A percentile compares a stretch with the other conserved stretches of the same genome.
Conservation (phyloP, 192 early-diverging fungal genomes). For the Backusella westeae region DNA sequence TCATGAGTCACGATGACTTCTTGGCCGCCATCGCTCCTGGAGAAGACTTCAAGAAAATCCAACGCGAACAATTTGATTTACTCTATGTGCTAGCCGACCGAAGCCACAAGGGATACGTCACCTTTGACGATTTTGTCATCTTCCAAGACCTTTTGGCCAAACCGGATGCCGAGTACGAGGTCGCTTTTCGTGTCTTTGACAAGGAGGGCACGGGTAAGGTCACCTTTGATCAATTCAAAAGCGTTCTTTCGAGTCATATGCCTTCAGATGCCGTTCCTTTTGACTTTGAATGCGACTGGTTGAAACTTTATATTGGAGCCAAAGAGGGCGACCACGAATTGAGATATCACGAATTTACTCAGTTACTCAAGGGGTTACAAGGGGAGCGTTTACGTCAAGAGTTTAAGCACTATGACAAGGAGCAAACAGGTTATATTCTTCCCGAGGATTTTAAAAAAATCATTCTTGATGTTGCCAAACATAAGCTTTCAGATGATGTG, state of each 20-base stretch:
- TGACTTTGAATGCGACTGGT: conserved; percentile 72
- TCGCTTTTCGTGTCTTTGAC: conserved; percentile 69
- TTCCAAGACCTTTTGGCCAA: conserved; percentile 60
- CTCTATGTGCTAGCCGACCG: conserved; percentile 62
- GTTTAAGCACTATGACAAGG: conserved; percentile 68
- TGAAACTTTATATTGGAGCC: conserved; percentile 65
- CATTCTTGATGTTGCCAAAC: conserved; percentile 59
- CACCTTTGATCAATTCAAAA: conserved; percentile 67
- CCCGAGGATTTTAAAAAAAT: conserved; percentile 59
- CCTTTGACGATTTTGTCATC: conserved; percentile 59
- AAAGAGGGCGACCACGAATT: conserved; percentile 54
- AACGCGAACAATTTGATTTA: conserved; percentile 53
- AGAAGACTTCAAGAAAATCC: conserved; percentile 55
- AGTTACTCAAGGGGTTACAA: conserved; percentile 68
- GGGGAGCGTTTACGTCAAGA: conserved; percentile 68
- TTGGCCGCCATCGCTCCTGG: conserved; percentile 51
- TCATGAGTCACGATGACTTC: conserved; percentile 62
- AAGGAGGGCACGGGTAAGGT: conserved; percentile 55
- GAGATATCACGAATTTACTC: conserved; percentile 67
- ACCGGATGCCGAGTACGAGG: conserved; percentile 73
- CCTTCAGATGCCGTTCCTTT: conserved; percentile 58
- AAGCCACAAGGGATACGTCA: conserved; percentile 43
- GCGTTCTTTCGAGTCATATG: conserved; percentile 53
- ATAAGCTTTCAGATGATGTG: conserved; percentile 64
- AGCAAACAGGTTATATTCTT: conserved; percentile 58